phyloP scores from a whole-genome alignment of 2,329 filamentous ascomycete genomes.

The Phialophora chinensis region DNA sequence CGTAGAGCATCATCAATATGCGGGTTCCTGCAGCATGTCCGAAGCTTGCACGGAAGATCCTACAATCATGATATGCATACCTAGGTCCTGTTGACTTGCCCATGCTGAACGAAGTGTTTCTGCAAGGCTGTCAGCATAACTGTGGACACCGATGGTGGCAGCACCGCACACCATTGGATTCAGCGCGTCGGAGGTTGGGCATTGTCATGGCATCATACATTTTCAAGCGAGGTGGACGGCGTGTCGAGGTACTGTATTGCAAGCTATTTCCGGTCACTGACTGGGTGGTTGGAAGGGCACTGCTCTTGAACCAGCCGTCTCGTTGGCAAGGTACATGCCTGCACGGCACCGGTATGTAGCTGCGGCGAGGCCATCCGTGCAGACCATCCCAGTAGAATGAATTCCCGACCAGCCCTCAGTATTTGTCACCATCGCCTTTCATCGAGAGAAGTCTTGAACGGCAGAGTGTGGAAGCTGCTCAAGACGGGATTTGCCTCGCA shows the following conservation, averaged over 20 bases:
- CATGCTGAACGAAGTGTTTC: neutral
- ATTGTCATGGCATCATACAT: neutral
- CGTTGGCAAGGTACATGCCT: neutral
- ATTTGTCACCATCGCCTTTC: neutral
- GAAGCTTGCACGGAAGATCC: neutral
- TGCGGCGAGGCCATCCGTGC: neutral
- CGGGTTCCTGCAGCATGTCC: neutral
- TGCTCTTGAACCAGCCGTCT: neutral
- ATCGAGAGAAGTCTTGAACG: neutral
- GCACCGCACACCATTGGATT: neutral
- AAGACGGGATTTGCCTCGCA: neutral
- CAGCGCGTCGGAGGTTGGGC: neutral
- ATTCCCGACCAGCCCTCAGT: neutral
- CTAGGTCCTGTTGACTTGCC: neutral
- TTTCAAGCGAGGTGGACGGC: neutral
- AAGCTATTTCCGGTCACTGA: neutral
- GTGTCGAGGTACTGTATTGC: neutral
- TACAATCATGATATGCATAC: neutral
- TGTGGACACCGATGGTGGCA: neutral
- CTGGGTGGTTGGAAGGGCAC: neutral
- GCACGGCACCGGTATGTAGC: neutral
- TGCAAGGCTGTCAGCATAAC: neutral
- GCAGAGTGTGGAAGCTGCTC: neutral
- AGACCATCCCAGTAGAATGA: neutral
- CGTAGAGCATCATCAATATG: neutral